Evolutionary conservation across 345 rosid genomes (phyloP).

Genomic region (Eucalyptus camaldulensis): DNA sequence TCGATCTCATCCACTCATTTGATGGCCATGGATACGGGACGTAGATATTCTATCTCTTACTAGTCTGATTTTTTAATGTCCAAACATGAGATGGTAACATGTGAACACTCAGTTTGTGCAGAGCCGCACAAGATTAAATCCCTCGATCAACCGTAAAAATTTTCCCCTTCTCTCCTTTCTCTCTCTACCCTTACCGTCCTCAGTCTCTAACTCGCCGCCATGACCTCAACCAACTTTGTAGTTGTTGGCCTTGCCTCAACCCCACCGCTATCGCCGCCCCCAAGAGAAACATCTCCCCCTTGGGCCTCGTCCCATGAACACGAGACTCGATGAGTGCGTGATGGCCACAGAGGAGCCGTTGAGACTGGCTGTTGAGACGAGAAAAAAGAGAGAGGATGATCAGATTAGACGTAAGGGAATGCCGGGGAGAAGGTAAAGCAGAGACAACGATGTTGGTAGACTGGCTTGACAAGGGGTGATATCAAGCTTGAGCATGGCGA

Average conservation of each 20-base stretch:
- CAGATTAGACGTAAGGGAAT: neutral
- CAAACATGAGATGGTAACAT: neutral
- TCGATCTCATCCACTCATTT: too few relatives aligned
- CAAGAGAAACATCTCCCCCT: neutral
- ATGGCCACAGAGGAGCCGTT: neutral
- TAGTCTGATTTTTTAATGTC: neutral
- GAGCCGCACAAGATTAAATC: neutral
- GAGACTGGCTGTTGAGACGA: neutral
- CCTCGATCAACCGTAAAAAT: neutral
- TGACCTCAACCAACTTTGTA: neutral
- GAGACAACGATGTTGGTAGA: neutral
- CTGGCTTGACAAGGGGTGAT: neutral
- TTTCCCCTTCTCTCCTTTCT: neutral
- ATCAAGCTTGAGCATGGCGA: neutral
- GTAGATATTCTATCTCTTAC: neutral
- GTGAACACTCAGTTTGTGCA: neutral
- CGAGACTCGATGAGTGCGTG: neutral
- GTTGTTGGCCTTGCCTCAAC: neutral
- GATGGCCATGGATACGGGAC: neutral
- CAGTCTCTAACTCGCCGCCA: neutral
- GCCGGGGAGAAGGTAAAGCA: neutral
- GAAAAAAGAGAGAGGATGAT: neutral
- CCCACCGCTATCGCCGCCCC: neutral
- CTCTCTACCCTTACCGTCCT: neutral
- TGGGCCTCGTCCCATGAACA: neutral